A percentile compares a stretch with the other conserved stretches of the same genome.
Evolutionary conservation across 2,329 filamentous ascomycete genomes (phyloP).

Genomic region (Beauveria varroae): DNA sequence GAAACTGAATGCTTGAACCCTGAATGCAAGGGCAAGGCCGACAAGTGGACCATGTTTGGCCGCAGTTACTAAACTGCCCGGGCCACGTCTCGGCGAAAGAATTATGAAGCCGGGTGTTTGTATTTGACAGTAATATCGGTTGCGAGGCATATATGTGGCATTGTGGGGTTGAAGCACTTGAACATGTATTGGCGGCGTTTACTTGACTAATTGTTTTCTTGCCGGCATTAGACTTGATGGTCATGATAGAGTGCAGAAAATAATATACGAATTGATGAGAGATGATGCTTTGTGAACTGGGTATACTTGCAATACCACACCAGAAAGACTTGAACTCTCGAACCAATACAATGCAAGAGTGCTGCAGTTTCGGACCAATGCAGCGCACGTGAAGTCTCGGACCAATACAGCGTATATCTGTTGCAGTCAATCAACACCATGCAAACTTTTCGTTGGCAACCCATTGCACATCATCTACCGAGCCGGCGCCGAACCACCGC

Average conservation of each 20-base stretch:
- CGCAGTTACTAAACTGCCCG: constrained; percentile 49
- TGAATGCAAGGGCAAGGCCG: constrained; percentile 66
- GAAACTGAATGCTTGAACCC: constrained; percentile 91
- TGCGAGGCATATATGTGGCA: background rate
- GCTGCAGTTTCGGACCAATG: background rate
- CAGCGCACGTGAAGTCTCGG: background rate
- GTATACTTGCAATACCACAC: background rate
- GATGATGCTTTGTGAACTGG: background rate
- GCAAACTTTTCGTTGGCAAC: constrained; percentile 69
- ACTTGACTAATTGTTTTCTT: constrained; percentile 5
- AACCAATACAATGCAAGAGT: too few species aligned
- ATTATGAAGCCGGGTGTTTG: background rate
- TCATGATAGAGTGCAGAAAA: constrained; percentile 11
- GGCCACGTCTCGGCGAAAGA: background rate
- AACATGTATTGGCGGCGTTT: constrained; percentile 10
- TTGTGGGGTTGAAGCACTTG: background rate
- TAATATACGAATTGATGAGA: constrained; percentile 11
- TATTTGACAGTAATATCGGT: background rate
- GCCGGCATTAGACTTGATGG: constrained; percentile 9
- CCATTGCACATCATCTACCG: constrained; percentile 56
- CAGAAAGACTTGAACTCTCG: background rate
- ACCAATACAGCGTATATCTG: background rate
- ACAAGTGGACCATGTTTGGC: constrained; percentile 91
- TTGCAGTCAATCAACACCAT: constrained; percentile 51
- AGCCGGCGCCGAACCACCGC: constrained; percentile 58